Evolutionary conservation across 768 basidiomycete genomes (phyloP).

Genomic region (Tricholoma sp.): DNA sequence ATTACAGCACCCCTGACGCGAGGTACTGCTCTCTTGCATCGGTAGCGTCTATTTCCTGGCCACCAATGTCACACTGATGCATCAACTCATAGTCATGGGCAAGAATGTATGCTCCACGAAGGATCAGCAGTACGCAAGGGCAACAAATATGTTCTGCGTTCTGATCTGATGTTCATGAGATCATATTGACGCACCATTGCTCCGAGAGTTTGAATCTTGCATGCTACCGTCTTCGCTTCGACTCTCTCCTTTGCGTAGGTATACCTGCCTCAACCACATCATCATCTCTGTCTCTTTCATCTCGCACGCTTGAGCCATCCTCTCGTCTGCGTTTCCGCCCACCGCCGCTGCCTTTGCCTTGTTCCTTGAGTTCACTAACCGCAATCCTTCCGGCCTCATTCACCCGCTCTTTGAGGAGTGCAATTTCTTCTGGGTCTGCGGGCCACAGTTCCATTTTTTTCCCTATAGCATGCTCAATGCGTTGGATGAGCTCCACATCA

Average conservation of each 20-base stretch:
- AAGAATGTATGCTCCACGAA: slow-evolving; percentile 69
- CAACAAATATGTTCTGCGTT: slow-evolving; percentile 68
- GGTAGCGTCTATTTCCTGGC: slow-evolving; percentile 30
- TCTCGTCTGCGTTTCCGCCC: slow-evolving; percentile 42
- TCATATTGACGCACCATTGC: slow-evolving; percentile 2
- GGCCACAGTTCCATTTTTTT: slow-evolving; percentile 91
- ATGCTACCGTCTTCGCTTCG: slow-evolving; percentile 37
- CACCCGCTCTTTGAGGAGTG: slow-evolving; percentile 81
- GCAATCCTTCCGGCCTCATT: slow-evolving; percentile 80
- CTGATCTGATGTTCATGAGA: slow-evolving; percentile 60
- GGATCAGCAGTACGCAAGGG: slow-evolving; percentile 57
- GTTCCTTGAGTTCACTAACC: slow-evolving; percentile 77
- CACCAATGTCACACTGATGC: not conserved
- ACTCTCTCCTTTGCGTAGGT: slow-evolving; percentile 55
- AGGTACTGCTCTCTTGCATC: slow-evolving; percentile 62
- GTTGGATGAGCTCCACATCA: slow-evolving; percentile 92
- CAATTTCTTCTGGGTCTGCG: slow-evolving; percentile 84
- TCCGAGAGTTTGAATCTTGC: not conserved
- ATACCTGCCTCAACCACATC: slow-evolving; percentile 90
- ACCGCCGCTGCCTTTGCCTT: slow-evolving; percentile 40
- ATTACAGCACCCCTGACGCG: slow-evolving; percentile 52
- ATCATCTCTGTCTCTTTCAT: slow-evolving; percentile 88
- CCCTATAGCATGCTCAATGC: slow-evolving; percentile 88
- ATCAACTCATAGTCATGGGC: slow-evolving; percentile 52
- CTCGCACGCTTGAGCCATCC: slow-evolving; percentile 44